Base-by-base conservation (phyloP, 805 yeast species). In the Candida germanica region DNA sequence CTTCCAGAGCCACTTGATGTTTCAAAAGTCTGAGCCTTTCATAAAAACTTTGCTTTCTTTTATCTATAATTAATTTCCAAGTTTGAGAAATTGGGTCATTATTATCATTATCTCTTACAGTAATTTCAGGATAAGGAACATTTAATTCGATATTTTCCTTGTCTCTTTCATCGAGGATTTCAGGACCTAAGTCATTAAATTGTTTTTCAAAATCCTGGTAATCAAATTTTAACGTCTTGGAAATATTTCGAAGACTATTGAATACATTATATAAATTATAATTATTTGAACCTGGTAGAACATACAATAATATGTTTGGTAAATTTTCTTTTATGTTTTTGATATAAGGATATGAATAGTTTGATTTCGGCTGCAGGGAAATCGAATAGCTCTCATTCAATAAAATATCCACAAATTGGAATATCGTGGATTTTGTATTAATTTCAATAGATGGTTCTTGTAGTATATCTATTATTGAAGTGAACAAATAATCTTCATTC, bases 331-430 rank as follows among this genome's bases (percentile, higher is more conserved):
- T 58, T 29, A 68, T 37, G 30, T 46, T 59, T 17, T 52, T 55
- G 12, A 68, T 54, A 39, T 66, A 68, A 6, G 74, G 71, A 32
- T 59, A 64, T 33, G 59, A 56, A 39, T 56, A 62, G 22, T 46
- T 40, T 17, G 46, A 38, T 40, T 59, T 61, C 8, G 61, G 56
- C 33, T 60, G 67, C 36, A 54, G 60, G 10, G 67, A 60, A 9
- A 55, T 50, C 23, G 50, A 45, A 24, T 54, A 56, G 15, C 73
- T 58, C 16, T 66, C 66, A 14, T 58, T 47, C 1, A 77, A 63
- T 24, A 85, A 56, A n/a, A 77, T 72, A 42, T 85, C 91, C 3
- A 87, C 53, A 48, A 85, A 80, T 51, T 78, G 85, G 40, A 86
- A 69, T 6, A 85, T 69, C 43, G 81, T 84, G 28, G 85, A 67